These are phyloP conservation scores for Arctium minus DNA, from an alignment of 129 eudicot genomes.

Conservation along the genomic window DNA sequence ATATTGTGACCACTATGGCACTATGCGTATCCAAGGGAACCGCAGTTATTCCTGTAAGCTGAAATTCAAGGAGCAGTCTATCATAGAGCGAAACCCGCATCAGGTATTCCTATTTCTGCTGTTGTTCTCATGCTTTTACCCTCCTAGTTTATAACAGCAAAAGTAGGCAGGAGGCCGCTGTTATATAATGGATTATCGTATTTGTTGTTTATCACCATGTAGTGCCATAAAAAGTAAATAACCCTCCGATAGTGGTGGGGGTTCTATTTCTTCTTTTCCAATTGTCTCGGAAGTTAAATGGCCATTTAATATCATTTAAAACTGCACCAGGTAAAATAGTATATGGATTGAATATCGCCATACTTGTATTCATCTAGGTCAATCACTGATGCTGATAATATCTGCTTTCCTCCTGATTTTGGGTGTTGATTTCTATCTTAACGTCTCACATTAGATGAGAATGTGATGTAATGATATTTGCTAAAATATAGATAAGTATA, in stretches of 20 bases:
- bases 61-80: constrained; percentile 95
- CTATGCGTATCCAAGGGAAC: constrained; percentile 92
- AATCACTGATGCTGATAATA: not conserved
- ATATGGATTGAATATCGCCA: not conserved
- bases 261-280: not conserved
- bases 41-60: constrained; percentile 74
- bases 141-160: not conserved
- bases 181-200: not conserved
- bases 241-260: not conserved
- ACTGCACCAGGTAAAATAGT: not conserved
- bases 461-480: not conserved
- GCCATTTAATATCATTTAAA: not conserved
- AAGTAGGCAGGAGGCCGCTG: not conserved
- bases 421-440: not conserved
- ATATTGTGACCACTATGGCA: constrained; percentile 97
- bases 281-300: not conserved
- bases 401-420: not conserved
- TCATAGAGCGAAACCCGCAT: constrained; percentile 93
- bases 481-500: not conserved
- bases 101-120: constrained; percentile 54
- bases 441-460: not conserved
- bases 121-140: not conserved
- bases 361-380: not conserved
- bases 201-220: not conserved
- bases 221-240: not conserved